Percentiles rank a stretch among this genome's conserved stretches.
Evolutionary conservation across 2,329 filamentous ascomycete genomes (phyloP).

Genomic region (Aspergillus versicolor): DNA sequence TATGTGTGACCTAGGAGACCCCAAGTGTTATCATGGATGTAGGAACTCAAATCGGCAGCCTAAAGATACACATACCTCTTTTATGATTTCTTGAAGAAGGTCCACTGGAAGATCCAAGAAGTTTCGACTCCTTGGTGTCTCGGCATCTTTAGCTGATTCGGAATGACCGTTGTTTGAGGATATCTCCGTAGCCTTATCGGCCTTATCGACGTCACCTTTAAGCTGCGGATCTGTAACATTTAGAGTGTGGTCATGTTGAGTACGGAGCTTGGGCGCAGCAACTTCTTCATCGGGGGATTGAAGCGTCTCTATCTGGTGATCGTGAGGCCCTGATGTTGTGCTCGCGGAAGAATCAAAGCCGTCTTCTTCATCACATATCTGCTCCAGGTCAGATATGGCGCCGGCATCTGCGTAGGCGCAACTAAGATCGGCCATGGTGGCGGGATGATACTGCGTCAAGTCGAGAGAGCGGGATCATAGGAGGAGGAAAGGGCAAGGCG

Average conservation of each 20-base stretch:
- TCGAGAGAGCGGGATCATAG: neutral
- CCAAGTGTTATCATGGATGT: neutral
- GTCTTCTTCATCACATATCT: slow-evolving; percentile 33
- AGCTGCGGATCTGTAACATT: neutral
- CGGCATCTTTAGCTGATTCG: neutral
- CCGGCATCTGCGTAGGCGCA: slow-evolving; percentile 24
- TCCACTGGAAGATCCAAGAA: slow-evolving; percentile 76
- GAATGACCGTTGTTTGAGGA: slow-evolving; percentile 1
- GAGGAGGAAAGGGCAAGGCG: neutral
- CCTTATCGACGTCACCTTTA: neutral
- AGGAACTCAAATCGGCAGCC: neutral
- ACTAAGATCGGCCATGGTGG: slow-evolving; percentile 27
- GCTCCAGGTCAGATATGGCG: slow-evolving; percentile 22
- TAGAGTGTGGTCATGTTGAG: neutral
- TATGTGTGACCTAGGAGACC: slow-evolving; percentile 65
- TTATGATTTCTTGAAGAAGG: slow-evolving; percentile 73
- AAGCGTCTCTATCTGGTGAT: slow-evolving; percentile 13
- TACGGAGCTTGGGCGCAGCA: neutral
- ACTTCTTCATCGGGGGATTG: slow-evolving; percentile 10
- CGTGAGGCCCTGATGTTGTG: slow-evolving; percentile 22
- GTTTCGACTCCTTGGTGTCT: slow-evolving; percentile 52
- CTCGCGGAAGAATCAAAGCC: slow-evolving; percentile 29
- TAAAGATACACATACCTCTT: slow-evolving; percentile 57
- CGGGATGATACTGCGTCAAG: slow-evolving; percentile 7
- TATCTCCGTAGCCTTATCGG: neutral